Evolutionary conservation across 2,329 filamentous ascomycete species (phyloP).

Genomic region (Sarocladium kiliense): DNA sequence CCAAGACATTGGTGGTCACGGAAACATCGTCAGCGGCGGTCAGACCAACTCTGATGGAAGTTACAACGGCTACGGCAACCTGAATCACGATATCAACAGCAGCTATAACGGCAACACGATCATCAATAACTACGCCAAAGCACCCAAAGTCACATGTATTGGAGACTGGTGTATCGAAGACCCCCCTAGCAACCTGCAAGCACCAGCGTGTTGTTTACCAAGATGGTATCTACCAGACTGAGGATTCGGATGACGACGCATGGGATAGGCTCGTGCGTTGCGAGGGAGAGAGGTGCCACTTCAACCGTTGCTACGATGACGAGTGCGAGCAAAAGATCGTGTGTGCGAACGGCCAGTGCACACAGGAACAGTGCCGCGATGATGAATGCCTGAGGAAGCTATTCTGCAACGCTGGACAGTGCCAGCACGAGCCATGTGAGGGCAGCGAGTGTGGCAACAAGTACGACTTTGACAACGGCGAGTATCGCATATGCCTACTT

Average conservation of each 20-base stretch:
- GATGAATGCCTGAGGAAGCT: neutral
- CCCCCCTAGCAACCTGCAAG: neutral
- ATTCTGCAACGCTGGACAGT: neutral
- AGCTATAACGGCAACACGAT: slow-evolving; percentile 4
- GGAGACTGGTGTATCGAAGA: slow-evolving; percentile 1
- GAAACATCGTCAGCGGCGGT: slow-evolving; percentile 1
- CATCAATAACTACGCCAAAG: neutral
- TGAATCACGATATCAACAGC: slow-evolving; percentile 6
- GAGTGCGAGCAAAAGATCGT: neutral
- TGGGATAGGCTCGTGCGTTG: neutral
- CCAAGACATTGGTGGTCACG: neutral
- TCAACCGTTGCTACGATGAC: slow-evolving; percentile 1
- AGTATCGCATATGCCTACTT: neutral
- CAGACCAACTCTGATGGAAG: slow-evolving; percentile 2
- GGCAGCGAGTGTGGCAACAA: slow-evolving; percentile 3
- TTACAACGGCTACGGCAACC: slow-evolving; percentile 4
- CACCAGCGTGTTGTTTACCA: neutral
- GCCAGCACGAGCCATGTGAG: neutral
- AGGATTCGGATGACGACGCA: neutral
- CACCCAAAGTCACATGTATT: neutral
- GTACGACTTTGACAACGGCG: neutral
- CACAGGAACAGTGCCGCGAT: neutral
- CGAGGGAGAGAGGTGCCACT: neutral
- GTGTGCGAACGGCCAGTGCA: neutral
- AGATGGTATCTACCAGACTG: neutral